Conservation (phyloP, 306 rosid genomes). For the Gastrolobium bilobum region DNA sequence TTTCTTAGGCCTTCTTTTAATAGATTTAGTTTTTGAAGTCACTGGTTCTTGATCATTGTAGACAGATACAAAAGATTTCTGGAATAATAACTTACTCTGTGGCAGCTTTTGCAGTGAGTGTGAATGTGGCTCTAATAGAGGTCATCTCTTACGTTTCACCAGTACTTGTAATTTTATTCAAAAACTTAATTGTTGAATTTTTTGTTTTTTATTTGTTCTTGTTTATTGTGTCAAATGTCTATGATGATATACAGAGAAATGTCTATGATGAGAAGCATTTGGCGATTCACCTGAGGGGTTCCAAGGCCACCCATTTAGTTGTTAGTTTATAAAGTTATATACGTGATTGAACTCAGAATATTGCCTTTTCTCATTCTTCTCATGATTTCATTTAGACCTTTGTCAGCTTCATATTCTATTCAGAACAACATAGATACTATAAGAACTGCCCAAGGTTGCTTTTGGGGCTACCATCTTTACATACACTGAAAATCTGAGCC, state of each 20-base stretch:
- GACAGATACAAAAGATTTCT: too few species aligned
- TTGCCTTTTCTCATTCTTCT: conserved; percentile 3
- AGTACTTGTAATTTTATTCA: too few species aligned
- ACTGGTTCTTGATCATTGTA: too few species aligned
- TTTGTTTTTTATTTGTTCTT: too few species aligned
- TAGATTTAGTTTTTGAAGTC: too few species aligned
- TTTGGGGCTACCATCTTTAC: background rate
- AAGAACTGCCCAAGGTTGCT: background rate
- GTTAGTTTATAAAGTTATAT: background rate
- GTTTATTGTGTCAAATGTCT: background rate
- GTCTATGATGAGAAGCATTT: background rate
- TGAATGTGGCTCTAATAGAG: too few species aligned
- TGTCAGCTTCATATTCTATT: background rate
- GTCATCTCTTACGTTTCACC: too few species aligned
- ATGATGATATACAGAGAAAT: background rate
- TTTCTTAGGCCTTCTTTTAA: too few species aligned
- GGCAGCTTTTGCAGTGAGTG: too few species aligned
- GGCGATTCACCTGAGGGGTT: background rate
- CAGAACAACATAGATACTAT: background rate
- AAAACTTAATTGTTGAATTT: too few species aligned
- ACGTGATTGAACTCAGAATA: background rate
- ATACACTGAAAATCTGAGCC: background rate
- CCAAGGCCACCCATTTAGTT: background rate
- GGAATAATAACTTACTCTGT: too few species aligned
- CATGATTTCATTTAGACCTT: background rate